These are phyloP conservation scores for Fusarium sp. DNA, from an alignment of 2,329 filamentous ascomycete genomes.

Conservation along the genomic window DNA sequence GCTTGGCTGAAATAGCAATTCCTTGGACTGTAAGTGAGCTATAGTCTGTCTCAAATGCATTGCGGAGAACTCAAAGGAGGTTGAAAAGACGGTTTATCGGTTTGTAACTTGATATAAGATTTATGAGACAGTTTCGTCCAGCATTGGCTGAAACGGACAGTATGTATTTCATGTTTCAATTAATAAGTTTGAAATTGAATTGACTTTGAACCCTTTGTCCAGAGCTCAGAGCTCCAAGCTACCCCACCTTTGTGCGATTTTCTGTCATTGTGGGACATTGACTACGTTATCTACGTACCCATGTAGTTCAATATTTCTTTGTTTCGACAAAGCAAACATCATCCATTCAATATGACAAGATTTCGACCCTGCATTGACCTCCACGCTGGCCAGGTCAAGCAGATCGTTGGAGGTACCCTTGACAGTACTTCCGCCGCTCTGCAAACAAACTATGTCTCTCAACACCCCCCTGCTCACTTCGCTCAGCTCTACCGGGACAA, in stretches of 20 bases:
- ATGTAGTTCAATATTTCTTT: conserved; percentile 11
- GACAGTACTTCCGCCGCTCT: conserved; percentile 73
- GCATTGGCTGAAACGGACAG: neutral
- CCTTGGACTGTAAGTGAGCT: neutral
- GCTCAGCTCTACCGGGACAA: conserved; percentile 83
- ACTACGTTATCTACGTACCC: neutral
- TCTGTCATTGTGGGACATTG: conserved; percentile 18
- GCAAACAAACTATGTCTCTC: conserved; percentile 93
- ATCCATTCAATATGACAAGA: conserved; percentile 75
- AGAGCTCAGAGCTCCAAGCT: neutral
- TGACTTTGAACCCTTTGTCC: neutral
- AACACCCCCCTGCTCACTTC: conserved; percentile 83
- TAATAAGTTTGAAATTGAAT: neutral
- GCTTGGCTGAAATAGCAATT: neutral
- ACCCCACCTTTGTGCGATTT: conserved; percentile 35
- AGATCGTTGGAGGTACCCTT: conserved; percentile 96
- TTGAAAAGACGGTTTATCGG: neutral
- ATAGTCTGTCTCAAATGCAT: neutral
- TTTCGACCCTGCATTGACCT: conserved; percentile 98
- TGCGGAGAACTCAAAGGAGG: neutral
- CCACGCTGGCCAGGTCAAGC: conserved; percentile 96
- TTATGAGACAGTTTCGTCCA: neutral
- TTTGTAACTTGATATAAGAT: neutral
- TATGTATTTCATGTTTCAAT: neutral
- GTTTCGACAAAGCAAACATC: neutral